Base-by-base conservation (phyloP, 805 yeast genomes). In the Lachancea quebecensis region DNA sequence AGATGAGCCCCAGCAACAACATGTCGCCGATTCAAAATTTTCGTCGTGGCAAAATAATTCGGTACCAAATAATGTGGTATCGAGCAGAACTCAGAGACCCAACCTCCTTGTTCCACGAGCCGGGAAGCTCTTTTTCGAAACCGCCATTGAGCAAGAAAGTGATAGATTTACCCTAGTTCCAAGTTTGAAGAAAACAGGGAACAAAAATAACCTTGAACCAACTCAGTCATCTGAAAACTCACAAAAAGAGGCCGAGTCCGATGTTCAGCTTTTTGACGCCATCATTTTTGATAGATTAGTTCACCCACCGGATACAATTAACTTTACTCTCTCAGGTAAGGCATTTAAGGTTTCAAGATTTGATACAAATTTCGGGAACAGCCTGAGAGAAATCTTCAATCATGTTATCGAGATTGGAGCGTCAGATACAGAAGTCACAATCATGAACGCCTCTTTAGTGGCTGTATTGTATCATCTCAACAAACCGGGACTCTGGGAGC, bases 351-450 rank as follows among this genome's bases (percentile, higher is more conserved):
- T 60, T 27, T 60, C 67, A 3, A 57, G 44, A 42, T 47, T 55
- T 15, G 35, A 30, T 12, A 21, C 44, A 4, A 41, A 41, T 33
- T n/a, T 39, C 9, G 39, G 34, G 10, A 21, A 35, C 3, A 30
- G 11, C 10, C 6, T 62, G 10, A 39, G 34, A 10, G 38, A 37
- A 2, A 43, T 59, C 5, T 60, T 62, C 41, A 49, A 46, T 11
- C 45, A 49, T 15, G 50, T 64, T 28, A 46, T 60, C 1, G 49
- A 51, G 6, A 28, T 46, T 1, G 68, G 67, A 2, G 50, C 54
- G 4, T 51, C 60, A 1, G 64, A 62, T 38, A 35, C 34, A 3
- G 67, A 62, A 37, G 41, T 64, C n/a, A 18, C 51, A 4, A 42
- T 50, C 0, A 27, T 52, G 2, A 45, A 48, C n/a, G 49, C 49